Evolutionary conservation across 164 flowering plant genomes (phyloP).

Genomic region (Tetracentron sinense): DNA sequence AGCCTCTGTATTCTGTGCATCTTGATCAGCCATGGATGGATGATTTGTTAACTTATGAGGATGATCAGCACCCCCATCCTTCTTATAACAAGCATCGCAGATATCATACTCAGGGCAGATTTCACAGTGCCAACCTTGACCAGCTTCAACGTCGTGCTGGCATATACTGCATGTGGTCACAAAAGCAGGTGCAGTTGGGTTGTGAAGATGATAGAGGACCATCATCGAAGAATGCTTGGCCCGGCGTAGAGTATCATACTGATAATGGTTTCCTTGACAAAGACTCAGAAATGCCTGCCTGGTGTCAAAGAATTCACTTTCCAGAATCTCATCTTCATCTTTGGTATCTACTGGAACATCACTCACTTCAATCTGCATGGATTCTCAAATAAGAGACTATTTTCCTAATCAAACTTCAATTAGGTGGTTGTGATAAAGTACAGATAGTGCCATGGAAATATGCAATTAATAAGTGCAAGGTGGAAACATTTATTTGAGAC

Average conservation of each 20-base stretch:
- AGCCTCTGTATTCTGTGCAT: constrained; percentile 95
- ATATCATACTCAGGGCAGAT: constrained; percentile 96
- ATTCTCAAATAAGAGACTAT: constrained; percentile 7
- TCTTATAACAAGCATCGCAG: constrained; percentile 81
- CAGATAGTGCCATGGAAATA: not conserved
- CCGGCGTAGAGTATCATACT: constrained; percentile 95
- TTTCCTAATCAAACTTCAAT: constrained; percentile 1
- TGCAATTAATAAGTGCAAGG: not conserved
- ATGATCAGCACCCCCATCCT: constrained; percentile 79
- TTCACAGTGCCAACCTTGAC: constrained; percentile 99
- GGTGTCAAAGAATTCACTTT: constrained; percentile 98
- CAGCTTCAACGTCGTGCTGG: constrained; percentile 84
- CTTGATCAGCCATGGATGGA: constrained; percentile 78
- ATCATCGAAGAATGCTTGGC: constrained; percentile 99
- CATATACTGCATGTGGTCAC: constrained; percentile 86
- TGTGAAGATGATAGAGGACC: constrained; percentile 99
- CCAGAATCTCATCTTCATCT: constrained; percentile 93
- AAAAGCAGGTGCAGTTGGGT: constrained; percentile 99
- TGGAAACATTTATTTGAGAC: not conserved
- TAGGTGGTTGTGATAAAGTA: not conserved
- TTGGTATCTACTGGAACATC: constrained; percentile 85
- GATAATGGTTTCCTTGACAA: constrained; percentile 98
- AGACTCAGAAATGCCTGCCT: constrained; percentile 97
- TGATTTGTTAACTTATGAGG: constrained; percentile 90
- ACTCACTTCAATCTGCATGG: constrained; percentile 67